Evolutionary conservation across 192 early-diverging fungal genomes (phyloP).

Genomic region (Physocladia obscura): DNA sequence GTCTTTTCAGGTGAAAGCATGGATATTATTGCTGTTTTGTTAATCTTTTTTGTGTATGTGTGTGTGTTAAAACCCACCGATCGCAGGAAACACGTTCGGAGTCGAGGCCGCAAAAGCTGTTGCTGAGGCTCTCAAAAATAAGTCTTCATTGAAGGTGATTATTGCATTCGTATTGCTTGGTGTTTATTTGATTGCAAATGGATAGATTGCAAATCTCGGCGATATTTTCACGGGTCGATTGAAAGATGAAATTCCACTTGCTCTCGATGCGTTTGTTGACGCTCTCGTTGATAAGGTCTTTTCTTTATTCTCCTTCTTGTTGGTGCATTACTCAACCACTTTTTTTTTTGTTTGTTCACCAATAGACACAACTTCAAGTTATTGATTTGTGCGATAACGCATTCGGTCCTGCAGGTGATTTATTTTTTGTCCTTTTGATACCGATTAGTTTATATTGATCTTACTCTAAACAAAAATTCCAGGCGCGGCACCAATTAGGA

Average conservation of each 20-base stretch:
- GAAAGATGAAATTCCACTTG: slow-evolving; percentile 82
- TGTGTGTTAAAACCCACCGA: not conserved
- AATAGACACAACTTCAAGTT: slow-evolving; percentile 50
- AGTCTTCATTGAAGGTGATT: slow-evolving; percentile 70
- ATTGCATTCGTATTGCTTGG: too few species aligned
- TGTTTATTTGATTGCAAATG: too few species aligned
- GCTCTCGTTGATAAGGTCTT: slow-evolving; percentile 73
- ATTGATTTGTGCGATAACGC: slow-evolving; percentile 93
- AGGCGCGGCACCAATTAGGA: slow-evolving; percentile 83
- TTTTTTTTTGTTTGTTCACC: too few species aligned
- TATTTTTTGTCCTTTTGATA: not conserved
- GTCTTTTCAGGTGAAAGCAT: slow-evolving; percentile 22
- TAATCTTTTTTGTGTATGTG: not conserved
- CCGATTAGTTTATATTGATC: too few species aligned
- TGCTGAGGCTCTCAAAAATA: slow-evolving; percentile 67
- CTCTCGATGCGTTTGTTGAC: slow-evolving; percentile 78
- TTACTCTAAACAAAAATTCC: too few species aligned
- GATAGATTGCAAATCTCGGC: slow-evolving; percentile 77
- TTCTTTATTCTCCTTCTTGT: not conserved
- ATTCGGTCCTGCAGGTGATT: slow-evolving; percentile 78
- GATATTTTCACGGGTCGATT: slow-evolving; percentile 96
- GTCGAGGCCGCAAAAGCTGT: slow-evolving; percentile 85
- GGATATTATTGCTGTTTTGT: too few species aligned
- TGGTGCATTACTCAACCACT: not conserved
- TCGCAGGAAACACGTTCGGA: slow-evolving; percentile 91